phyloP scores from a whole-genome alignment of 352 stramenopile species.

The Phytophthora melonis region DNA sequence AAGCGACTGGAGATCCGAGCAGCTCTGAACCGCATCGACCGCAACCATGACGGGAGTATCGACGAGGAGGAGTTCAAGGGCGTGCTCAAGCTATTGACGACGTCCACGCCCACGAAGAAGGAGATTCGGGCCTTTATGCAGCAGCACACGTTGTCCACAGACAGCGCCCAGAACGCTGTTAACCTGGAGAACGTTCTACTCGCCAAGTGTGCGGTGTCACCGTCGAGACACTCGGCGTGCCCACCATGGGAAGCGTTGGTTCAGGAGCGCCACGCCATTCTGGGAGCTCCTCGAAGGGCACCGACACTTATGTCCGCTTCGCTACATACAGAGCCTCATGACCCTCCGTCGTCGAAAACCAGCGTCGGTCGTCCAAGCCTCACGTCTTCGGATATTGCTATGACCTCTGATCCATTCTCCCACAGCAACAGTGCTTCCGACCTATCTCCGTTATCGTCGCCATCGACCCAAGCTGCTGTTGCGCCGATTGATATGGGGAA shows the following conservation, averaged over 20 bases:
- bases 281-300: conserved; percentile 26
- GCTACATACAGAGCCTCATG: conserved; percentile 3
- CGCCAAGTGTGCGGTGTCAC: conserved; percentile 72
- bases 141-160: conserved; percentile 57
- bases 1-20: conserved; percentile 82
- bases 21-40: conserved; percentile 77
- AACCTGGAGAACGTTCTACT: conserved; percentile 82
- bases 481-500: conserved; percentile 30
- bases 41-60: conserved; percentile 59
- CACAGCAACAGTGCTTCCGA: conserved; percentile 21
- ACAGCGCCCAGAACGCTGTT: conserved; percentile 59
- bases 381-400: conserved; percentile 8
- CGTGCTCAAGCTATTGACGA: conserved; percentile 81
- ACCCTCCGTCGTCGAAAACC: conserved; percentile 6
- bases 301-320: conserved; percentile 2
- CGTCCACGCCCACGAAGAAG: conserved; percentile 79
- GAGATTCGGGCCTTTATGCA: conserved; percentile 73
- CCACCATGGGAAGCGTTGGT: conserved; percentile 81
- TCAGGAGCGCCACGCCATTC: conserved; percentile 72
- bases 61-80: conserved; percentile 84
- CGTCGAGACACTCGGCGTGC: conserved; percentile 73
- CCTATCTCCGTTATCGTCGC: conserved; percentile 18
- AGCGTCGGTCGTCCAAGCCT: conserved; percentile 15
- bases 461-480: conserved; percentile 25
- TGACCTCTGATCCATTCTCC: conserved; percentile 1